Base-by-base conservation (phyloP, 805 yeast species). In the Lachancea nothofagi region DNA sequence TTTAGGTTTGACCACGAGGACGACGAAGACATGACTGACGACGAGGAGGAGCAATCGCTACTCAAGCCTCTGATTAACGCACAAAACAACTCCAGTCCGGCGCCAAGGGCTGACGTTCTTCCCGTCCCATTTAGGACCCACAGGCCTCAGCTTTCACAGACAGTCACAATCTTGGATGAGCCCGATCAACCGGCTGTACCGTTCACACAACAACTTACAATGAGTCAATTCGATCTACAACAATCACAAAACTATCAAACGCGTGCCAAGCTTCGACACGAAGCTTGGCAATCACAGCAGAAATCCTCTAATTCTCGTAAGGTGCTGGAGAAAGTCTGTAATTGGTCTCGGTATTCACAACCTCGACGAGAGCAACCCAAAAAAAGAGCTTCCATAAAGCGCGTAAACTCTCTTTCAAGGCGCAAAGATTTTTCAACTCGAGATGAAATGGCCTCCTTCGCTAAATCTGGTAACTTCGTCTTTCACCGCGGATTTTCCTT, bases 401-500 rank as follows among this genome's bases (percentile, higher is more conserved):
- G 34, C 7, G 29, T 15, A 23, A 29, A 23, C 17, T 36, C 42
- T 27, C 32, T 28, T 7, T 27, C 33, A 10, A 47, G 38, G 21
- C 49, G 59, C 23, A 50, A 42, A 12, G 59, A 56, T 42, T 55
- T 50, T 26, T 52, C 60, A 5, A 51, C 40, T 21, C 43, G 32
- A 9, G 33, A 37, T n/a, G 61, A 56, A 39, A 23, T 42, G 12
- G 36, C 42, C 12, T 35, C 41, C 18, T 46, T 30, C 33, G 45
- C 45, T 22, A 35, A 40, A 12, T 36, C 43, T 13, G 46, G 40
- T 7, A 42, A 41, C 19, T 51, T 50, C 28, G 45, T 57, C 24
- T 57, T 57, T 27, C 62, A 57, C 33, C 50, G 45, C 24, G 62
- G 62, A 5, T 57, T 57, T 33, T 49, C 46, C 2, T 22, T 34